Evolutionary conservation across 2,329 filamentous ascomycete species (phyloP).

Genomic region (Colletotrichum nymphaeae): DNA sequence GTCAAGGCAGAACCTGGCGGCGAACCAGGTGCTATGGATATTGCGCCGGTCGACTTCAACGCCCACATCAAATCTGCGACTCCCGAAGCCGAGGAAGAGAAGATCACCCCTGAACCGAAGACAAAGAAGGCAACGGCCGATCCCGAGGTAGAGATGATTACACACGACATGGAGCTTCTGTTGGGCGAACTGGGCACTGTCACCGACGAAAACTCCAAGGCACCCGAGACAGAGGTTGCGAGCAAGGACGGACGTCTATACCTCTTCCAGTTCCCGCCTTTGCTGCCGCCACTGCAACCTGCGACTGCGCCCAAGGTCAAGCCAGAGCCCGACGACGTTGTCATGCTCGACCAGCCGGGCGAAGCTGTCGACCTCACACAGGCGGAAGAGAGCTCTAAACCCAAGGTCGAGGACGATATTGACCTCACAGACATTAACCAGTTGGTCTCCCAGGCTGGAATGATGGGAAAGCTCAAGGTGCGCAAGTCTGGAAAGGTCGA

Average conservation of each 20-base stretch:
- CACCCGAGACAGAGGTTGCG: conserved; percentile 38
- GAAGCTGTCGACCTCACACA: conserved; percentile 56
- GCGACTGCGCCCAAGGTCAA: conserved; percentile 51
- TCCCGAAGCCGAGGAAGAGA: conserved; percentile 41
- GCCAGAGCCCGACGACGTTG: conserved; percentile 52
- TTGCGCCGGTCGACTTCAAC: conserved; percentile 57
- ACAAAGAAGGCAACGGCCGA: conserved; percentile 46
- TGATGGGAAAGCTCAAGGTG: conserved; percentile 69
- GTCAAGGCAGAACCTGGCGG: conserved; percentile 59
- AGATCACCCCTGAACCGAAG: conserved; percentile 38
- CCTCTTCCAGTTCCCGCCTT: conserved; percentile 73
- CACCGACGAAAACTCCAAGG: conserved; percentile 37
- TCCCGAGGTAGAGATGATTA: conserved; percentile 51
- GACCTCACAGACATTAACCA: conserved; percentile 49
- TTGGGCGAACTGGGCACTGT: conserved; percentile 55
- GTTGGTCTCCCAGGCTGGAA: conserved; percentile 63
- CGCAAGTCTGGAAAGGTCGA: conserved; percentile 72
- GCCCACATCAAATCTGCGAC: conserved; percentile 39
- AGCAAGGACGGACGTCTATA: conserved; percentile 64
- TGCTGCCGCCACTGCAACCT: conserved; percentile 66
- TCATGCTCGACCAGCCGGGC: conserved; percentile 49
- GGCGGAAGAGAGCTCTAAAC: conserved; percentile 36
- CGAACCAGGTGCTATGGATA: conserved; percentile 49
- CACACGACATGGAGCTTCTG: conserved; percentile 54
- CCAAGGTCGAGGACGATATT: conserved; percentile 39